Evolutionary conservation across 2,329 filamentous ascomycete species (phyloP).

Genomic region (Hymenoscyphus fructigenus): DNA sequence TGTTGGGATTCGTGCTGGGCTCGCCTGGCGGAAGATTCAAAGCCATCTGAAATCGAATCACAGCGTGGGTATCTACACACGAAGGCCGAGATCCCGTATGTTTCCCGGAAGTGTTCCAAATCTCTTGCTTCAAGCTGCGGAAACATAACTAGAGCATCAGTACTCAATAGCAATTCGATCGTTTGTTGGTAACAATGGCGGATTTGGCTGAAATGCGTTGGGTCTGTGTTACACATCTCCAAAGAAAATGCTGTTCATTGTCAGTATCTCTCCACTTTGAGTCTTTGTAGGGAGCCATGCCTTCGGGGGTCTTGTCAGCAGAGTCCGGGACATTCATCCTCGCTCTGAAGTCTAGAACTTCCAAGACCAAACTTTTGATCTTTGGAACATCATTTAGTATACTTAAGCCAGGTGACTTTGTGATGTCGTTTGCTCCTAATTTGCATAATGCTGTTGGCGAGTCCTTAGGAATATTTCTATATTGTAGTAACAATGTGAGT

Average conservation of each 20-base stretch:
- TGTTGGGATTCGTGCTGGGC: slow-evolving; percentile 15
- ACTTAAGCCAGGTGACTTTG: neutral
- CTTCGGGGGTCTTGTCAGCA: neutral
- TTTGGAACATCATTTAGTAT: slow-evolving; percentile 7
- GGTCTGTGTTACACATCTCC: slow-evolving; percentile 7
- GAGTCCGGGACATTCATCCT: neutral
- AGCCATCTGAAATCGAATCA: slow-evolving; percentile 11
- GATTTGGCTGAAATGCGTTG: slow-evolving; percentile 13
- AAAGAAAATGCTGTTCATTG: slow-evolving; percentile 1
- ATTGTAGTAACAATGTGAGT: slow-evolving; percentile 10
- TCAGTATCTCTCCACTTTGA: neutral
- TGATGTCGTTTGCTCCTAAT: neutral
- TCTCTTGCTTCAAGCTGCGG: neutral
- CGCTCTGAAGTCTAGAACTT: slow-evolving; percentile 6
- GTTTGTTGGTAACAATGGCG: slow-evolving; percentile 10
- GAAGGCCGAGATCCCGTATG: slow-evolving; percentile 14
- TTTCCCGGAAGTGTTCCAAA: slow-evolving; percentile 8
- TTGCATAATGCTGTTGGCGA: neutral
- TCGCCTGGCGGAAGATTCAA: slow-evolving; percentile 4
- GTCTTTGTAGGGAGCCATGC: neutral
- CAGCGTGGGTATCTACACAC: slow-evolving; percentile 12
- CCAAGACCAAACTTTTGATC: slow-evolving; percentile 9
- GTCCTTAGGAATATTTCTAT: neutral
- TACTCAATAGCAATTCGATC: slow-evolving; percentile 10
- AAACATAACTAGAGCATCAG: neutral